Conservation (phyloP, 345 rosid species). For the Boechera retrofracta region DNA sequence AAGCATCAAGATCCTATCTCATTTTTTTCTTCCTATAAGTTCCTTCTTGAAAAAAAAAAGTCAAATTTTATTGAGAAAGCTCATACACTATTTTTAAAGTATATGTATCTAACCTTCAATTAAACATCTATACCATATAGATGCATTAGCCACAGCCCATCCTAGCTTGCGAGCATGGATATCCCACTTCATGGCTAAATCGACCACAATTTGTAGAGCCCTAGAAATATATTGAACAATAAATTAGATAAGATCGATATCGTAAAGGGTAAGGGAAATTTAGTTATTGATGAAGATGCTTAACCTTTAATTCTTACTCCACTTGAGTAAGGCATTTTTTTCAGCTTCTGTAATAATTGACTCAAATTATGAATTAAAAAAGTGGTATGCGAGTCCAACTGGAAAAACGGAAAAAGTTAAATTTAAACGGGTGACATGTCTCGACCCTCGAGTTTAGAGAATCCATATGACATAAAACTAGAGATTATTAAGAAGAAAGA, state of each 20-base stretch:
- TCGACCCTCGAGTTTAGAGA: no score
- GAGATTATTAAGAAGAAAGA: no score
- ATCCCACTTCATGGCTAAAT: no score
- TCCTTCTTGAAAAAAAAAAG: neutral
- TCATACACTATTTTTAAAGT: neutral
- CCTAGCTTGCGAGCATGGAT: neutral
- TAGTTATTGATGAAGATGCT: neutral
- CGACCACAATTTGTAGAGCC: neutral
- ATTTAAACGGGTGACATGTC: no score
- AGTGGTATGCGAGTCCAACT: neutral
- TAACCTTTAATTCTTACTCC: neutral
- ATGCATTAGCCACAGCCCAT: neutral
- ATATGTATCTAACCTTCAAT: neutral
- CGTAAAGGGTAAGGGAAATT: neutral
- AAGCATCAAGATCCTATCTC: neutral
- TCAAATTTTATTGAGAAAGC: no score
- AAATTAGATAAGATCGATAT: no score
- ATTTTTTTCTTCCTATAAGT: neutral
- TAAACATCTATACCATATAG: no score
- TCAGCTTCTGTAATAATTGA: neutral
- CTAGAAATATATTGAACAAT: neutral
- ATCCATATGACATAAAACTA: no score
- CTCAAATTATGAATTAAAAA: neutral
- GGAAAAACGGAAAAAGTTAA: no score
- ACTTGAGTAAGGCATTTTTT: neutral